Percentiles rank a stretch among this genome's conserved stretches.
These are phyloP conservation scores for Tulasnella sp. DNA, from an alignment of 768 basidiomycete genomes.

Conservation along the genomic window DNA sequence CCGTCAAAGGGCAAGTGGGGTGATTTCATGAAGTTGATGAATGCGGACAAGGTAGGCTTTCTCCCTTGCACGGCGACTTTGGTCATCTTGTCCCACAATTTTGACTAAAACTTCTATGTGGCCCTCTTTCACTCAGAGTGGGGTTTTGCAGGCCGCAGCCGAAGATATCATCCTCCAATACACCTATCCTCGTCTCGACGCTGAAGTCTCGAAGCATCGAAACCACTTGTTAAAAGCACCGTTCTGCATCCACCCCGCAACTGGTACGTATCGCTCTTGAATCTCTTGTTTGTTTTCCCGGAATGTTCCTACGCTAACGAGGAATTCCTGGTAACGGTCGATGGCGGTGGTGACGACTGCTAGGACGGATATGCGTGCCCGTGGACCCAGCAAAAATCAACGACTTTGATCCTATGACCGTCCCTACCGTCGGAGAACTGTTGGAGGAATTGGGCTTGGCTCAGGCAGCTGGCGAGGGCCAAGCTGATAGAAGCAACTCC, in stretches of 20 bases:
- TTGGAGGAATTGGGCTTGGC: conserved; percentile 65
- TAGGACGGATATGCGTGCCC: conserved; percentile 89
- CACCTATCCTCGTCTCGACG: conserved; percentile 93
- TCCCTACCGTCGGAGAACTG: conserved; percentile 85
- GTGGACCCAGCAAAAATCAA: conserved; percentile 72
- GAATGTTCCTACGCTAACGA: too few relatives aligned
- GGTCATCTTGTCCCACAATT: not conserved
- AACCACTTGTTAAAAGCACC: conserved; percentile 98
- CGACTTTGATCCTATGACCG: conserved; percentile 74
- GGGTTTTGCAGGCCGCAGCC: conserved; percentile 48
- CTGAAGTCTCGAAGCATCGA: conserved; percentile 94
- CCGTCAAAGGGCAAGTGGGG: conserved; percentile 72
- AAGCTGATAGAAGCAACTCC: conserved; percentile 44
- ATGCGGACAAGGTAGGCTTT: conserved; percentile 39
- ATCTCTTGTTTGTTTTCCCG: not conserved
- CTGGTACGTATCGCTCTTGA: conserved; percentile 41
- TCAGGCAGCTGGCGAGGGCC: conserved; percentile 31
- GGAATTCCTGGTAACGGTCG: too few relatives aligned
- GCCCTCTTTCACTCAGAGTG: not conserved
- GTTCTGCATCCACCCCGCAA: conserved; percentile 95
- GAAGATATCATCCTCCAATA: conserved; percentile 91
- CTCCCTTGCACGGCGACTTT: not conserved
- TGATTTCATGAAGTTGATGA: conserved; percentile 45
- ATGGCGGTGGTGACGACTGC: too few relatives aligned
- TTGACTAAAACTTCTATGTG: not conserved